A percentile compares a stretch with the other conserved stretches of the same genome.
These are phyloP conservation scores for Candolleomyces efflorescens DNA, from an alignment of 768 basidiomycete genomes.

Conservation along the genomic window DNA sequence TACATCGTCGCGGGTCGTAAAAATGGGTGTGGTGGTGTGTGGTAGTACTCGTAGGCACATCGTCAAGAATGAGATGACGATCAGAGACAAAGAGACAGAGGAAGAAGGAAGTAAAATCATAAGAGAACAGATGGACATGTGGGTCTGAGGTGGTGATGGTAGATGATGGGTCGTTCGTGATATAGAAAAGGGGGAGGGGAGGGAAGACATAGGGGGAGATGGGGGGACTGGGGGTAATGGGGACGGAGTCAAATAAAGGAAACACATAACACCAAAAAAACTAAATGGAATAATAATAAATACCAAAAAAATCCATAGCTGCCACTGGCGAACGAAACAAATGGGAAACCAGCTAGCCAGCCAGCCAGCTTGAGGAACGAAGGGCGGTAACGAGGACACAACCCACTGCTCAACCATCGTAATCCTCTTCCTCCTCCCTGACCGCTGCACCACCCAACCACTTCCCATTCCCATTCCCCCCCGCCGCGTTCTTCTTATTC, in stretches of 20 bases:
- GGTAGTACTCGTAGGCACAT: neutral
- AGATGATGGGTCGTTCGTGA: too few relatives aligned
- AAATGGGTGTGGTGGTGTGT: too few relatives aligned
- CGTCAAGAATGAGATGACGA: neutral
- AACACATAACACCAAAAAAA: slow-evolving; percentile 5
- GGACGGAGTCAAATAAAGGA: neutral
- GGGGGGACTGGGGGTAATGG: neutral
- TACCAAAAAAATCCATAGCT: neutral
- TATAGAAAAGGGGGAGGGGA: neutral
- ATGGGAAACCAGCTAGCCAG: slow-evolving; percentile 6
- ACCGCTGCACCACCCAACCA: slow-evolving; percentile 32
- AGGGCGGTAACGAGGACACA: too few relatives aligned
- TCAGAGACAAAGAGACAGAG: neutral
- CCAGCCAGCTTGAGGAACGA: too few relatives aligned
- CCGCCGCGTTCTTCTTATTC: slow-evolving; percentile 21
- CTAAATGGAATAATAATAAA: slow-evolving; percentile 10
- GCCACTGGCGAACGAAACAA: neutral
- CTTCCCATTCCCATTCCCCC: slow-evolving; percentile 24
- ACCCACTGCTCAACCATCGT: slow-evolving; percentile 13
- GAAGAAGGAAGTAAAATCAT: slow-evolving; percentile 1
- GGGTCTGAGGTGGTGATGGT: too few relatives aligned
- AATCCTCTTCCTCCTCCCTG: slow-evolving; percentile 48
- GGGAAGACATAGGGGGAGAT: neutral
- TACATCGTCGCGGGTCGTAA: neutral
- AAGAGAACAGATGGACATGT: too few relatives aligned